phyloP scores from a whole-genome alignment of 2,329 filamentous ascomycete species.

The Phaeoacremonium minimum region DNA sequence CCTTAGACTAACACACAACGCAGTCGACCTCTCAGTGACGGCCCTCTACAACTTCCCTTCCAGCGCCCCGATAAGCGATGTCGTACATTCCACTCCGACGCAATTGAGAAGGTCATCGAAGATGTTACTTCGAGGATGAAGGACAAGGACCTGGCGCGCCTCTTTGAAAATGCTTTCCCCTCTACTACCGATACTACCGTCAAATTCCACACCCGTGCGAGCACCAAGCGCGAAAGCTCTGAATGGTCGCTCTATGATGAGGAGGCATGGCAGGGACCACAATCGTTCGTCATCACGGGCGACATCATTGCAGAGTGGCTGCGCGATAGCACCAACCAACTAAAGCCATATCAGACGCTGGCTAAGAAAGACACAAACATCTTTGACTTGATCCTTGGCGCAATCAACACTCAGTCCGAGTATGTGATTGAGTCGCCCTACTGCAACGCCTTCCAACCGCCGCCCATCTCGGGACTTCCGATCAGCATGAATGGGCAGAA shows the following conservation, averaged over 20 bases:
- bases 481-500: constrained; percentile 74
- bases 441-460: constrained; percentile 97
- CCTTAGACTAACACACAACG: no score
- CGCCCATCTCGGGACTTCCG: constrained; percentile 71
- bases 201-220: constrained; percentile 74
- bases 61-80: constrained; percentile 79
- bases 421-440: constrained; percentile 94
- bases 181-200: constrained; percentile 89
- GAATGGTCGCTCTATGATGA: constrained; percentile 35
- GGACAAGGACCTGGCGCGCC: constrained; percentile 80
- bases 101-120: constrained; percentile 83
- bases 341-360: constrained; percentile 82
- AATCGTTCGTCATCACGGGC: constrained; percentile 89
- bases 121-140: constrained; percentile 76
- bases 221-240: constrained; percentile 29
- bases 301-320: constrained; percentile 95
- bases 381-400: constrained; percentile 77
- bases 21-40: constrained; percentile 75
- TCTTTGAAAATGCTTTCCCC: constrained; percentile 95
- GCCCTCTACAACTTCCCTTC: constrained; percentile 75
- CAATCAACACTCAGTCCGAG: constrained; percentile 93
- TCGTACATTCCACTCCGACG: constrained; percentile 81
- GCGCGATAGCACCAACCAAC: constrained; percentile 84
- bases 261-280: constrained; percentile 73
- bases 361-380: constrained; percentile 78